A percentile compares a stretch with the other conserved stretches of the same genome.
These are phyloP conservation scores for Immersiella caudata DNA, from an alignment of 495 filamentous ascomycete species.

Conservation along the genomic window DNA sequence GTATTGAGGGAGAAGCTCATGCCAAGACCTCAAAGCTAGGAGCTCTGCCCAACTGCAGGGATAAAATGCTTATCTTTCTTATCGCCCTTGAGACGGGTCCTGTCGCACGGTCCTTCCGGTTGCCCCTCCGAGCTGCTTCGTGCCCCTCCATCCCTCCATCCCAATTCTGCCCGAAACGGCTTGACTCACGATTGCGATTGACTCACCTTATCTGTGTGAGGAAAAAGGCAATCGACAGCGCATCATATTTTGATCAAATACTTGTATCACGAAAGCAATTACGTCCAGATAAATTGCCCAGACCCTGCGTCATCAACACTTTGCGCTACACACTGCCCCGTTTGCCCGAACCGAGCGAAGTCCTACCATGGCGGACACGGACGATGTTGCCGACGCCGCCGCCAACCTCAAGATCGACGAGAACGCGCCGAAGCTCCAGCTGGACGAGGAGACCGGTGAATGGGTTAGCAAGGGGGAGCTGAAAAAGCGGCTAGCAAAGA, in stretches of 20 bases:
- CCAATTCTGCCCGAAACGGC: conserved; percentile 17
- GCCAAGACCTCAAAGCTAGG: neutral
- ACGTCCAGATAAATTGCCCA: neutral
- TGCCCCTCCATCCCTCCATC: conserved; percentile 20
- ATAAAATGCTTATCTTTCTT: conserved; percentile 1
- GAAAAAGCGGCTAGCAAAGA: conserved; percentile 66
- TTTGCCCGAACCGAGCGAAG: neutral
- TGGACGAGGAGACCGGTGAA: conserved; percentile 68
- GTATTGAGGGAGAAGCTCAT: neutral
- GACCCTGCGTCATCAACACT: neutral
- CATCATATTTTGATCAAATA: neutral
- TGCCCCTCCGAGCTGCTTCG: conserved; percentile 14
- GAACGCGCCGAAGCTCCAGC: conserved; percentile 58
- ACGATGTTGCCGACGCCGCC: conserved; percentile 53
- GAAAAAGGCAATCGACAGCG: neutral
- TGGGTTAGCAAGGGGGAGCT: conserved; percentile 67
- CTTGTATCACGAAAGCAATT: neutral
- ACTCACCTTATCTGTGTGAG: conserved; percentile 2
- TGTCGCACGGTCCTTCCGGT: conserved; percentile 4
- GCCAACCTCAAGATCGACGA: conserved; percentile 64
- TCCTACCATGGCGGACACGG: conserved; percentile 59
- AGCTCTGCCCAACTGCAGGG: neutral
- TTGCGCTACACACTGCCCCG: neutral
- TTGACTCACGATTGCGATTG: conserved; percentile 15
- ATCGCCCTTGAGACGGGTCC: conserved; percentile 10